Conservation (phyloP, 257 asterid genomes). For the Eucommia ulmoides region DNA sequence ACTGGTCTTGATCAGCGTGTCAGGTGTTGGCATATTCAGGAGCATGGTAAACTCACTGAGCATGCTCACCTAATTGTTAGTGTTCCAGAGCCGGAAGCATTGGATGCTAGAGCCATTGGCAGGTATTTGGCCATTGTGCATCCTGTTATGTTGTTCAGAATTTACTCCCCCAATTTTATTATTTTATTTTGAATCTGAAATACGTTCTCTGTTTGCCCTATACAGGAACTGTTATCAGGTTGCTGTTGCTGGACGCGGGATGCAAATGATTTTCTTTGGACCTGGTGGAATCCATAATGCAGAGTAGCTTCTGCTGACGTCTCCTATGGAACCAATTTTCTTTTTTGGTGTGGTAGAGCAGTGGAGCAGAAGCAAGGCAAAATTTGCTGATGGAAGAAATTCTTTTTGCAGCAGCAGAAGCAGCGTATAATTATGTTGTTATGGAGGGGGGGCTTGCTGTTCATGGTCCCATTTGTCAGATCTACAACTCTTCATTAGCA, state of each 20-base stretch:
- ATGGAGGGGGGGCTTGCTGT: too few species aligned
- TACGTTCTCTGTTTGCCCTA: neutral
- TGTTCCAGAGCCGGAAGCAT: slow-evolving; percentile 94
- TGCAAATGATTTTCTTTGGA: slow-evolving; percentile 67
- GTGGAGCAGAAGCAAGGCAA: too few species aligned
- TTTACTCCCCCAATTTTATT: neutral
- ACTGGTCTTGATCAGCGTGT: slow-evolving; percentile 93
- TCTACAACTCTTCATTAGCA: too few species aligned
- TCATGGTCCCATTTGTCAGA: too few species aligned
- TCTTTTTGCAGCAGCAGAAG: too few species aligned
- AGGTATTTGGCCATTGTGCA: too few species aligned
- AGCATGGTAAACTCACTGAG: slow-evolving; percentile 40
- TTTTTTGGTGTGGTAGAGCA: too few species aligned
- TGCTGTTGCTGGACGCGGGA: slow-evolving; percentile 92
- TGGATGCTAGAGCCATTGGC: slow-evolving; percentile 56
- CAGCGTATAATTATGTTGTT: too few species aligned
- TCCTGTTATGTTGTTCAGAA: too few species aligned
- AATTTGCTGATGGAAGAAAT: too few species aligned
- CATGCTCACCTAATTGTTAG: slow-evolving; percentile 50
- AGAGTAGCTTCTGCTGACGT: too few species aligned
- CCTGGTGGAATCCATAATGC: slow-evolving; percentile 9
- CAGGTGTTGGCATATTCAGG: slow-evolving; percentile 61
- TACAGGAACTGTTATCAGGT: slow-evolving; percentile 71
- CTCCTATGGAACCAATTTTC: too few species aligned
- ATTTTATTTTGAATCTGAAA: neutral